Base-by-base conservation (phyloP, 805 yeast genomes). In the Candida orba region DNA sequence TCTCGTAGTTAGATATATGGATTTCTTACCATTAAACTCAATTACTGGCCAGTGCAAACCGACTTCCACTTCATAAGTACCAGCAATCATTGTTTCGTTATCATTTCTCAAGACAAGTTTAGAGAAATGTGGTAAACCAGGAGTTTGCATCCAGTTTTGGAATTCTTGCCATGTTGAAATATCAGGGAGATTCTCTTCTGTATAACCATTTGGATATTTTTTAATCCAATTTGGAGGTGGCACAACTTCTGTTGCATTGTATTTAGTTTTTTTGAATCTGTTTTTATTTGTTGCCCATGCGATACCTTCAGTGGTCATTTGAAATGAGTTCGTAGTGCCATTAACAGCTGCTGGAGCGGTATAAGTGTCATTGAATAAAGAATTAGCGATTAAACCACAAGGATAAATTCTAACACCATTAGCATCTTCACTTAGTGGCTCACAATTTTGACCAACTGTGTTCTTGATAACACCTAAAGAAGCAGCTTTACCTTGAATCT, bases 141-240 rank as follows among this genome's bases (percentile, higher is more conserved):
- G 80, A 2, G 91, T 80, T 48, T 87, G 73, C 91, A 85, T 84
- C 95, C 95, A 85, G 52, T 84, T 85, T 55, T 84, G 91, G 48
- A 85, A 73, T 47, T 79, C 81, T 46, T 73, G 76, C 87, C 87
- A 79, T 8, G 67, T 62, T 2, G 79, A 68, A 30, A 85, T 59
- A 57, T 84, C 85, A 5, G 93, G 93, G 39, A 85, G 40, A 57
- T 84, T 84, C 0, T 73, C 72, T 23, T 73, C 75, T 6, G 79
- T 83, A 59, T 85, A 85, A 2, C 95, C 95, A 46, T 84, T 57
- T 1, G 95, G 95, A 52, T 58, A 85, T 64, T 52, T 66, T 57
- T 79, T 79, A 37, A 65, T 62, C 95, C 95, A 85, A 61, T 84
- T 84, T 52, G 93, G 95, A 9, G 95, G 95, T 8, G 95, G 95